Evolutionary conservation across 2,329 filamentous ascomycete genomes (phyloP), one percentile per base, ranked within the genome.

Genomic region (Plectosphaerella cucumerina): DNA sequence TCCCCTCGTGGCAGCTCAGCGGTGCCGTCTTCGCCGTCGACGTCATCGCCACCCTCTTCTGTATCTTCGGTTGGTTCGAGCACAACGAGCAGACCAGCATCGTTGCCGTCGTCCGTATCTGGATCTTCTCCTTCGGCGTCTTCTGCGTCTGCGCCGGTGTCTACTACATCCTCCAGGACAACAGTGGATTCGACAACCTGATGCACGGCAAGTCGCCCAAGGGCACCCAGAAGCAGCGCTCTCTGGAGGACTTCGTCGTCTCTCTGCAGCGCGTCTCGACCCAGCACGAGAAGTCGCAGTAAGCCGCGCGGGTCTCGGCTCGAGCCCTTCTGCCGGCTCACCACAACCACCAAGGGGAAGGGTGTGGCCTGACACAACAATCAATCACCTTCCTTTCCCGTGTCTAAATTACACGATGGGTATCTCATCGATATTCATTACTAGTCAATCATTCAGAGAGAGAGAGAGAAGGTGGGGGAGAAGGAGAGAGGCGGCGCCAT

Each of bases 121-220:
- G 90, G 89, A 84, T 94, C 63, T 94, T 92, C 78, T 92, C 90
- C 15, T 90, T 95, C 67, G 91, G 90, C 68, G 79, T 95, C 64
- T 94, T 95, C 78, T 90, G 86, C 67, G 80, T 91, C 65, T 84
- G 93, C 81, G 88, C 85, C 63, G 84, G 82, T 67, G 71, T 86
- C 39, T 75, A 75, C 70, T 92, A 91, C 76, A 80, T 94, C 63
- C 82, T 96, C 65, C 86, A 93, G 70, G 87, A 87, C 68, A 90
- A 85, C 63, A 72, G 81, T 55, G 86, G 86, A 56, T 96, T 96
- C 70, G 89, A 96, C 73, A 93, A 94, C 76, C 78, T 96, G 57
- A 94, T 96, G 88, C 90, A 96, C 74, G 89, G 90, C 67, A 92
- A 92, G 77, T 87, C 85, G 56, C 83, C 84, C 59, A 90, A 91